Conservation (phyloP, 352 stramenopile genomes). For the Pythium scleroteichum region DNA sequence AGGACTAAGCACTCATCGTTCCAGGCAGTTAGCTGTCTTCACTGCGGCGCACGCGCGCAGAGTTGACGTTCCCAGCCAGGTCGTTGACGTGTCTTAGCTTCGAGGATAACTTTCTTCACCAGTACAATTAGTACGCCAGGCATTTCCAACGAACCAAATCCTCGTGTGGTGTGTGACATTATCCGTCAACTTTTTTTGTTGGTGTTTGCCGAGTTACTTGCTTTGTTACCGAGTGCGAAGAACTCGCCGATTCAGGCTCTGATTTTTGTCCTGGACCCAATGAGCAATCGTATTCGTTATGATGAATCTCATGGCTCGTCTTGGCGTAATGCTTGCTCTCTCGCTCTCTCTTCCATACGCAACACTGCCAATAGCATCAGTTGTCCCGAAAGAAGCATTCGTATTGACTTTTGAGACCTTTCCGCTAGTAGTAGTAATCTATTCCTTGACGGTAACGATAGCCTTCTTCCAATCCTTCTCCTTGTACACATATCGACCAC, state of each 20-base stretch:
- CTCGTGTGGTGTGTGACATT: constrained; percentile 11
- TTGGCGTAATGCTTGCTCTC: too few relatives aligned
- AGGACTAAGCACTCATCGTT: constrained; percentile 60
- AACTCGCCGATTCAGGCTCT: too few relatives aligned
- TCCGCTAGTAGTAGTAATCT: constrained; percentile 15
- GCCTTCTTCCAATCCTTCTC: constrained; percentile 93
- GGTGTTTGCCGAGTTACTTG: background rate
- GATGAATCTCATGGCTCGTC: too few relatives aligned
- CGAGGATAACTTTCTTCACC: constrained; percentile 27
- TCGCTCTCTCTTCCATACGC: too few relatives aligned
- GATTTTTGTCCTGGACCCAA: too few relatives aligned
- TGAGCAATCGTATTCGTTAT: too few relatives aligned
- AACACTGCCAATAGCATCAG: too few relatives aligned
- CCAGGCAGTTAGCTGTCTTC: constrained; percentile 3
- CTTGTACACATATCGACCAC: constrained; percentile 88
- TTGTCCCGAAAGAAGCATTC: too few relatives aligned
- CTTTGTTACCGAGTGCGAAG: too few relatives aligned
- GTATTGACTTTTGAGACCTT: background rate
- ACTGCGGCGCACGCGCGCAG: constrained; percentile 4
- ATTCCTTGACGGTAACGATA: constrained; percentile 88
- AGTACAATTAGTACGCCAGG: constrained; percentile 35
- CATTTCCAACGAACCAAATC: constrained; percentile 27
- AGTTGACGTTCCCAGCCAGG: constrained; percentile 28
- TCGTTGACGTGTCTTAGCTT: constrained; percentile 33
- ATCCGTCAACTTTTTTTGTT: background rate